Percentiles rank a stretch among this genome's conserved stretches.
phyloP scores from a whole-genome alignment of 73 alveolate genomes.

The Paramecium sexaurelia region DNA sequence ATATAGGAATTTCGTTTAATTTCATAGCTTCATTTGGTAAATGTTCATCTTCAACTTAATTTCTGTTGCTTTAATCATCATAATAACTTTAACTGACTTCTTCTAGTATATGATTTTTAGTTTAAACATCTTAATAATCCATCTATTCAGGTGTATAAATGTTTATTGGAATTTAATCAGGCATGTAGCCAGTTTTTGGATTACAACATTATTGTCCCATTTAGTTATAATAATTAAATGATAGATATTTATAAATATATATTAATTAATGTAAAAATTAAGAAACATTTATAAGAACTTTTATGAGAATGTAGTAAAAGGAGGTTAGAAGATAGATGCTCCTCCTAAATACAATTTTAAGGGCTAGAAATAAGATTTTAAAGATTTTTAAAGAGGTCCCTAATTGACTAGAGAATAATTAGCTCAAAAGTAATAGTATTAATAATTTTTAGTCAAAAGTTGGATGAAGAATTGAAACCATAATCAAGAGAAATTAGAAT shows the following conservation, averaged over 20 bases:
- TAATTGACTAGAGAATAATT: slow-evolving; percentile 20
- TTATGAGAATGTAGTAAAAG: slow-evolving; percentile 38
- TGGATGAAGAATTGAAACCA: slow-evolving; percentile 66
- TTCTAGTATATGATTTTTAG: neutral
- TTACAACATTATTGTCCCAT: slow-evolving; percentile 11
- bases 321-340: slow-evolving; percentile 24
- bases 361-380: neutral
- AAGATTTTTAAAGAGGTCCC: slow-evolving; percentile 8
- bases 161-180: neutral
- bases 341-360: slow-evolving; percentile 54
- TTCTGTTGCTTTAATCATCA: neutral
- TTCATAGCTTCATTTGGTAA: neutral
- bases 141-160: neutral
- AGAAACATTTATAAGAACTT: neutral
- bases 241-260: neutral
- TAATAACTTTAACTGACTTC: neutral
- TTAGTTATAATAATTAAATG: neutral
- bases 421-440: neutral
- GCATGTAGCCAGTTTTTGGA: neutral
- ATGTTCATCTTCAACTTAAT: neutral
- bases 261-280: slow-evolving; percentile 22
- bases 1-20: slow-evolving; percentile 64
- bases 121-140: neutral
- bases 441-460: neutral
- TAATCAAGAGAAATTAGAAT: slow-evolving; percentile 63